Evolutionary conservation across 352 stramenopile genomes (phyloP), one percentile per base, ranked within the genome.

Genomic region (Globisporangium abappressorium): DNA sequence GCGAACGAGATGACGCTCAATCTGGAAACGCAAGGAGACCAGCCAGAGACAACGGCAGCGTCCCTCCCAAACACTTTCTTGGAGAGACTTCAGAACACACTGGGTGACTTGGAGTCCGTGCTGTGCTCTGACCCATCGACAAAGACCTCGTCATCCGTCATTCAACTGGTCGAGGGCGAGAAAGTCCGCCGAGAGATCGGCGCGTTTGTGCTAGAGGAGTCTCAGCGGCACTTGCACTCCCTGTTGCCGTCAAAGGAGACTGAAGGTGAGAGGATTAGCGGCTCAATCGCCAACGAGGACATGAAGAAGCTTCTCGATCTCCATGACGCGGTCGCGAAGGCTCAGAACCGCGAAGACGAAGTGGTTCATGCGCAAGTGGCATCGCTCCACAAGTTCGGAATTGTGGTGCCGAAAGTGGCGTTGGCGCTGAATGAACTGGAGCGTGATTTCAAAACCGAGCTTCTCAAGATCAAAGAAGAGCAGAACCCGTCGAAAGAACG

Each of bases 271-370:
- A 54, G 14, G 5, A n/a, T 51, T 9, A 30, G 51, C 1, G 57
- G 56, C 7, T 33, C 30, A 33, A 20, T 30, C 36, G 36, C 26
- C 5, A 43, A 58, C 5, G 73, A 64, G 5, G 47, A 43, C 8
- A 61, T 83, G 43, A 51, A 75, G 12, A 57, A 62, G 7, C 38
- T 91, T 3, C 62, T 89, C 9, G 62, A 70, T 33, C 63, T 89
- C 2, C 78, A 82, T 26, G 75, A 85, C 3, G 54, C 71, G 0
- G 68, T 85, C 7, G 73, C 79, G 26, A 78, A 73, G 20, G 66
- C 74, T 30, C 78, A 90, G 30, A 91, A 90, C 58, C 78, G 78
- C 43, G 80, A 89, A 59, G 81, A 90, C 33, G 78, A 87, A 20
- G 64, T 61, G 0, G 46, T 89, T 2, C 54, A 73, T 4, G 74